phyloP scores from a whole-genome alignment of 805 yeast genomes.

The Saturnispora sekii region DNA sequence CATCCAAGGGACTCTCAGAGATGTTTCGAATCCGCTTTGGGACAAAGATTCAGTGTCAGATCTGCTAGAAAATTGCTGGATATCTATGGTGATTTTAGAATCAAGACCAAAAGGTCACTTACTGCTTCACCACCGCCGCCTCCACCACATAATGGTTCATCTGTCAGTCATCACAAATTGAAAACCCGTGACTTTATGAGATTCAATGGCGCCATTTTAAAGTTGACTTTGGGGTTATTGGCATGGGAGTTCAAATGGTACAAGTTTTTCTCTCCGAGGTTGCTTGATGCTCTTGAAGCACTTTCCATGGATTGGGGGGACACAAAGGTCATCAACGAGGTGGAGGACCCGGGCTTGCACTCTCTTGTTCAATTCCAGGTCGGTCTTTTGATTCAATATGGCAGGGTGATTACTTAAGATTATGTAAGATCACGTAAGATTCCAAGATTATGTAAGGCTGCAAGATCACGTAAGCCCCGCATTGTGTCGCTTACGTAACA shows the following conservation, averaged over 20 bases:
- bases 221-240: constrained; percentile 61
- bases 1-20: constrained; percentile 80
- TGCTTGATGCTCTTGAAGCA: constrained; percentile 46
- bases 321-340: constrained; percentile 63
- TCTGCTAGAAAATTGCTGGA: constrained; percentile 67
- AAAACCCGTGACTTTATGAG: constrained; percentile 14
- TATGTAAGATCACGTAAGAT: neutral
- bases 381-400: constrained; percentile 24
- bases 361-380: no score
- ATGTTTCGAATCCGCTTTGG: constrained; percentile 69
- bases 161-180: constrained; percentile 1
- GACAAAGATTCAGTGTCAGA: constrained; percentile 68
- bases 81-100: constrained; percentile 33
- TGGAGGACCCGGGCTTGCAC: constrained; percentile 36
- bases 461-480: no score
- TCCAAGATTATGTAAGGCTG: no score
- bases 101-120: constrained; percentile 4
- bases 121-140: constrained; percentile 3
- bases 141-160: constrained; percentile 1
- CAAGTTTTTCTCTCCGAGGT: constrained; percentile 70
- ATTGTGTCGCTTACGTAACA: no score
- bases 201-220: constrained; percentile 51
- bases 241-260: constrained; percentile 99
- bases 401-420: constrained; percentile 11
- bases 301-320: constrained; percentile 70